These are phyloP conservation scores for Sugiyamaella xylanicola DNA, from an alignment of 1,139 yeast genomes.

Conservation along the genomic window DNA sequence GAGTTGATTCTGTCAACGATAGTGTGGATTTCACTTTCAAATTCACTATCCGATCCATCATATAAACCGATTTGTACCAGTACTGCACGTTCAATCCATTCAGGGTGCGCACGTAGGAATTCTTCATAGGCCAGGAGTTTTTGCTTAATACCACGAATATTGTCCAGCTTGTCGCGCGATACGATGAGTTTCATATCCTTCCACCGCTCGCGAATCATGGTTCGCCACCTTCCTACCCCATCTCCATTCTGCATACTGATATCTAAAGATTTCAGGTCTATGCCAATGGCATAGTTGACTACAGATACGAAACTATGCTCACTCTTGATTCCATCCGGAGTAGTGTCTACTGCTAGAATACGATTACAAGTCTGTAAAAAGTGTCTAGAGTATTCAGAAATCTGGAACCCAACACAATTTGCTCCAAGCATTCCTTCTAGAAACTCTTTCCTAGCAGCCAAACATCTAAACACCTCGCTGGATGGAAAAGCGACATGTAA, in stretches of 20 bases:
- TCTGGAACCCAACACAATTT: slow-evolving; percentile 84
- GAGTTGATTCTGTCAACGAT: slow-evolving; percentile 87
- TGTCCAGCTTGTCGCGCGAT: slow-evolving; percentile 85
- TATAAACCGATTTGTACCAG: slow-evolving; percentile 77
- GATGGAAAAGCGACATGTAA: slow-evolving; percentile 95
- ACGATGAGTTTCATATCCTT: slow-evolving; percentile 66
- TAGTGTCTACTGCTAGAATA: slow-evolving; percentile 77
- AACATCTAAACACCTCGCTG: slow-evolving; percentile 90
- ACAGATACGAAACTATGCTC: slow-evolving; percentile 69
- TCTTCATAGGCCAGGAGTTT: slow-evolving; percentile 84
- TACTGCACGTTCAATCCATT: slow-evolving; percentile 66
- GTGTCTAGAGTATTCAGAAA: slow-evolving; percentile 90
- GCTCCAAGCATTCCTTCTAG: slow-evolving; percentile 88
- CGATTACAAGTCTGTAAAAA: slow-evolving; percentile 89
- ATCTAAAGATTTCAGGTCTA: slow-evolving; percentile 67
- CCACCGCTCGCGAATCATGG: slow-evolving; percentile 79
- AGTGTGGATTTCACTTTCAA: slow-evolving; percentile 70
- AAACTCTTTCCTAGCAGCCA: slow-evolving; percentile 80
- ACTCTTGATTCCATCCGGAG: slow-evolving; percentile 61
- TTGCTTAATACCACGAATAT: slow-evolving; percentile 84
- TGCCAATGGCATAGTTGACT: slow-evolving; percentile 79
- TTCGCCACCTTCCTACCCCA: slow-evolving; percentile 69
- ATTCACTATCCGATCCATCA: slow-evolving; percentile 45
- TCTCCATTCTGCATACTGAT: slow-evolving; percentile 50
- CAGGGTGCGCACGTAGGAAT: slow-evolving; percentile 71